Evolutionary conservation across 1,139 yeast species (phyloP).

Genomic region (Ogataea hybrid): DNA sequence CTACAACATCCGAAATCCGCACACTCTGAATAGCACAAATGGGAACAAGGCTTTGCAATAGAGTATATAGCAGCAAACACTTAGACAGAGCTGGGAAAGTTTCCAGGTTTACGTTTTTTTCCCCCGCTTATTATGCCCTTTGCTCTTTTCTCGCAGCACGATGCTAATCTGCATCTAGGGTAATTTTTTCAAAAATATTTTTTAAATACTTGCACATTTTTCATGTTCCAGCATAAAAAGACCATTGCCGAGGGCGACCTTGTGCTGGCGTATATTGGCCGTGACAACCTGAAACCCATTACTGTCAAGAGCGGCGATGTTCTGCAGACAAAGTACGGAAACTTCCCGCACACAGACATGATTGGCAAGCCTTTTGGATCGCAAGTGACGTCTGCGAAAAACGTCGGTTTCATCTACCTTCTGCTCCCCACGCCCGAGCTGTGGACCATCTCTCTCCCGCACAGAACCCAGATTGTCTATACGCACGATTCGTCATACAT

Average conservation of each 20-base stretch:
- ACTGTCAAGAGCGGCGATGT: constrained; percentile 55
- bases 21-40: no score
- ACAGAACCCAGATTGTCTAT: constrained; percentile 95
- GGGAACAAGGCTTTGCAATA: no score
- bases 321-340: constrained; percentile 85
- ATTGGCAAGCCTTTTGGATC: constrained; percentile 81
- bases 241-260: constrained; percentile 78
- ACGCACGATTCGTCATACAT: constrained; percentile 94
- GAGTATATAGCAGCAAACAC: no score
- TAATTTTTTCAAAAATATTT: not conserved
- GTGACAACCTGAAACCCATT: constrained; percentile 78
- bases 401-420: constrained; percentile 84
- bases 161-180: not conserved
- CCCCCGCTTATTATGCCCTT: no score
- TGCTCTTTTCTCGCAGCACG: no score
- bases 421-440: constrained; percentile 92
- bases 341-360: constrained; percentile 79
- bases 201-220: constrained; percentile 1
- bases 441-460: constrained; percentile 94
- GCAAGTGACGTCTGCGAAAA: constrained; percentile 77
- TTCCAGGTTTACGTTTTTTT: no score
- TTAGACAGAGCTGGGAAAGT: no score
- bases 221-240: constrained; percentile 42
- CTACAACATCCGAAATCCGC: no score
- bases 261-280: constrained; percentile 79